Evolutionary conservation across 257 asterid genomes (phyloP).

Genomic region (Nicotiana sylvestris): DNA sequence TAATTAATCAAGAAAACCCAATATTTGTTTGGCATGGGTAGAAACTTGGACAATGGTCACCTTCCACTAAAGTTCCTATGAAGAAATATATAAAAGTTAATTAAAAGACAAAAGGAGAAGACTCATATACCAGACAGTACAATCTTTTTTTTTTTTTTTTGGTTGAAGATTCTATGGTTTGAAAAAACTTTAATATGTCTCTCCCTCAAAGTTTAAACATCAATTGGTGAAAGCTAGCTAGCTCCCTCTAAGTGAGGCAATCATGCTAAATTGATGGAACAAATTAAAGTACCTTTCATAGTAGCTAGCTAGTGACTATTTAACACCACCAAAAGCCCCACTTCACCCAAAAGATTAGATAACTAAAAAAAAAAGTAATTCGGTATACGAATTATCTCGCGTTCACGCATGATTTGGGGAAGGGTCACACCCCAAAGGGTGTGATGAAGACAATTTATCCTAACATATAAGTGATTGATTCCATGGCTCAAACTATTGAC

Average conservation of each 20-base stretch:
- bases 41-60: neutral
- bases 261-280: conserved; percentile 18
- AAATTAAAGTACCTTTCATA: conserved; percentile 10
- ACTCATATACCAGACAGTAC: conserved; percentile 27
- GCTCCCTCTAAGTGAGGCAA: conserved; percentile 29
- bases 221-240: conserved; percentile 26
- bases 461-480: too few relatives aligned
- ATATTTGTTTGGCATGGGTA: neutral
- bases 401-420: too few relatives aligned
- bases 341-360: neutral
- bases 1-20: conserved; percentile 2
- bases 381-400: too few relatives aligned
- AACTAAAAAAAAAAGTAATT: neutral
- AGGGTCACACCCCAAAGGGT: too few relatives aligned
- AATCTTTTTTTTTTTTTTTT: neutral
- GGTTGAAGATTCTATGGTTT: neutral
- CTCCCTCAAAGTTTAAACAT: conserved; percentile 1
- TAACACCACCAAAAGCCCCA: neutral
- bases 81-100: neutral
- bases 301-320: neutral
- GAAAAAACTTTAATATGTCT: conserved; percentile 15
- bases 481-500: accelerated
- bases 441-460: accelerated
- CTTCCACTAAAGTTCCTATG: conserved; percentile 26
- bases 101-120: conserved; percentile 12